Evolutionary conservation across 495 filamentous ascomycete species (phyloP), one percentile per base, ranked within the genome.

Genomic region (Penicillium longicatenatum): DNA sequence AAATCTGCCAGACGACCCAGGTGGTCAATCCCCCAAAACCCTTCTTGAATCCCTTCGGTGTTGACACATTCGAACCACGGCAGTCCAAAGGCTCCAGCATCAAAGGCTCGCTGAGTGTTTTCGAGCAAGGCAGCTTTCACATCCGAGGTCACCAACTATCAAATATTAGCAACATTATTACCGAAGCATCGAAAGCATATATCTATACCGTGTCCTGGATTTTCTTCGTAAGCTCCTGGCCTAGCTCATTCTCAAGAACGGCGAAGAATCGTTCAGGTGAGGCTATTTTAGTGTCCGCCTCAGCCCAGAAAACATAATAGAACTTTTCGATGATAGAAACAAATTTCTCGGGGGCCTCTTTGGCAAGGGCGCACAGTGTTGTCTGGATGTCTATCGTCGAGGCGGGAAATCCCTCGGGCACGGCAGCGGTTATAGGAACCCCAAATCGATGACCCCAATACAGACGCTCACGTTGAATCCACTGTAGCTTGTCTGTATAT

Each of bases 21-120:
- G 61, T 87, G 83, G 70, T 88, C 85, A 42, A 89, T 79, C 0
- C 86, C 86, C 80, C 82, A 89, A 61, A 85, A 86, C 0, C 70
- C 69, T 50, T 89, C 82, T 30, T 60, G 84, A 55, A 75, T 62
- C 0, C 84, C 84, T 12, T 77, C 58, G 0, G 65, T 24, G 65
- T 86, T 81, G 20, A 76, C 77, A 75, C 83, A 83, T n/a, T 79
- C 75, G 59, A 85, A 78, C 84, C 85, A 89, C 0, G 87, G 87
- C 53, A 89, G 57, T 11, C 86, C 87, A 69, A 90, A 90, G 2
- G 81, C 66, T 4, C 66, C 63, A 3, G 52, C 44, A 0, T 26
- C 39, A 24, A 63, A 58, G 0, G 52, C 63, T 10, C 16, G 43
- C 21, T 63, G 49, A 14, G 63, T 66, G 19, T 42, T 60, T 11